Percentiles rank a stretch among this genome's conserved stretches.
These are phyloP conservation scores for Colletotrichum limetticola DNA, from an alignment of 2,329 filamentous ascomycete genomes.

Conservation along the genomic window DNA sequence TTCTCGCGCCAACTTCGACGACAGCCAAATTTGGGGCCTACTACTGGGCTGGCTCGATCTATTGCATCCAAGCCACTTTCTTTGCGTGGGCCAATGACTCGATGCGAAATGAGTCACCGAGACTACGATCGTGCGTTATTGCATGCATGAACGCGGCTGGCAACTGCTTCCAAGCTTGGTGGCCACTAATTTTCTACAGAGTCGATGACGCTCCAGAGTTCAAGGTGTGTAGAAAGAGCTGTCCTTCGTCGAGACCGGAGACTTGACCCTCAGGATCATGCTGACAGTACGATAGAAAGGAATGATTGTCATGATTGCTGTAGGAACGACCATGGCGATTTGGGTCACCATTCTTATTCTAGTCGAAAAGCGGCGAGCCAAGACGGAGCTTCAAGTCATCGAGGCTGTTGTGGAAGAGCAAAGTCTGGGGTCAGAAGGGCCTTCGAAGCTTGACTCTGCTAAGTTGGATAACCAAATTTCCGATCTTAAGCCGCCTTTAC, in stretches of 20 bases:
- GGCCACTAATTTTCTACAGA: conserved; percentile 12
- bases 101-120: conserved; percentile 1
- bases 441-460: neutral
- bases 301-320: conserved; percentile 8
- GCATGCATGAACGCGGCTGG: conserved; percentile 22
- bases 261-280: neutral
- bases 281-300: conserved; percentile 1
- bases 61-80: conserved; percentile 14
- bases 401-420: neutral
- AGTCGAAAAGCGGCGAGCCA: neutral
- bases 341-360: neutral
- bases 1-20: neutral
- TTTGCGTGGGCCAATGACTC: conserved; percentile 20
- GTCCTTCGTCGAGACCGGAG: no score
- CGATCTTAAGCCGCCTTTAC: neutral
- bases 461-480: neutral
- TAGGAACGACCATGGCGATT: neutral
- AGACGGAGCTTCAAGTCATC: neutral
- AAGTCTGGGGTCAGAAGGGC: neutral
- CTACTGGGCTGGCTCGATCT: conserved; percentile 11
- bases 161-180: conserved; percentile 16
- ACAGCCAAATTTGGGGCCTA: conserved; percentile 9
- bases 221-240: neutral
- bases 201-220: conserved; percentile 3
- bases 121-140: conserved; percentile 7